A percentile compares a stretch with the other conserved stretches of the same genome.
Conservation (phyloP, 176 grass and related monocot species). For the Thalia dealbata region DNA sequence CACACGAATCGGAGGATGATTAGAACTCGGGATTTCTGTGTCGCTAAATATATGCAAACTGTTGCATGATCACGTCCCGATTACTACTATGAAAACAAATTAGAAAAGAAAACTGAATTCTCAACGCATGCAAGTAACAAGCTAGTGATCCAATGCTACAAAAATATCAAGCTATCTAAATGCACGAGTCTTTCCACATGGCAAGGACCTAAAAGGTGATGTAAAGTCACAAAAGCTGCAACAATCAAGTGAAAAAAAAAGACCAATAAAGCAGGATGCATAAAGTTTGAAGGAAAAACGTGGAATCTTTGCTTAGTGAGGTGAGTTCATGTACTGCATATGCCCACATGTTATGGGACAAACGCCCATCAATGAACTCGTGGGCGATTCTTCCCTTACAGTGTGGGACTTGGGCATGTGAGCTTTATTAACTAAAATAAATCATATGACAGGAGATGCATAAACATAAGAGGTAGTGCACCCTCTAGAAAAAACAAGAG, state of each 20-base stretch:
- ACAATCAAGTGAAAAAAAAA: background rate
- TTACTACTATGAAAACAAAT: too few species aligned
- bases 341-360: background rate
- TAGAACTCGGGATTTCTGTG: background rate
- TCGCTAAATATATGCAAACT: background rate
- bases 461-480: background rate
- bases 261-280: background rate
- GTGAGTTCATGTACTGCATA: background rate
- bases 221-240: background rate
- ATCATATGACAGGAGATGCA: background rate
- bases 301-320: background rate
- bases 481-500: too few species aligned
- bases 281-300: background rate
- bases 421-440: background rate
- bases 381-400: too few species aligned
- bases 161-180: background rate
- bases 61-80: too few species aligned
- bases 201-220: background rate
- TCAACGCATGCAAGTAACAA: background rate
- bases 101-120: background rate
- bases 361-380: too few species aligned
- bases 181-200: background rate
- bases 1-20: constrained; percentile 2
- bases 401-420: too few species aligned
- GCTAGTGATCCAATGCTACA: background rate